These are phyloP conservation scores for Solioccasus polychromus DNA, from an alignment of 768 basidiomycete species.

Conservation along the genomic window DNA sequence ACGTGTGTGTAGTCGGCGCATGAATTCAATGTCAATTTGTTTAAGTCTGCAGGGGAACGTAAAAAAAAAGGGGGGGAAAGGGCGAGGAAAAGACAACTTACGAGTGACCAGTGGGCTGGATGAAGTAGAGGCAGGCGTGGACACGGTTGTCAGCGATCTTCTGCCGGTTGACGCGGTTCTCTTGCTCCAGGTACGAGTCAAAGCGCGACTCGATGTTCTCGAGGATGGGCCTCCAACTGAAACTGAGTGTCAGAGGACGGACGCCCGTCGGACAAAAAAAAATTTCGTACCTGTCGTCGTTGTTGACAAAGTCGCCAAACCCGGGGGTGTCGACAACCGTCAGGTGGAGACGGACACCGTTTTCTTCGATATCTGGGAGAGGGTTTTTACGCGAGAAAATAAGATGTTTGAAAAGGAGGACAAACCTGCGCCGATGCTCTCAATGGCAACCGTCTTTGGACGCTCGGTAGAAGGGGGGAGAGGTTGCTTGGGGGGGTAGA, in stretches of 20 bases:
- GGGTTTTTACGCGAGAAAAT: conserved; percentile 16
- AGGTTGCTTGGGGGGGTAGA: conserved; percentile 88
- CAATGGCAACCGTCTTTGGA: conserved; percentile 93
- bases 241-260: conserved; percentile 17
- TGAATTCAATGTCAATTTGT: conserved; percentile 98
- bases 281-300: conserved; percentile 81
- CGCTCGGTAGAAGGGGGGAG: conserved; percentile 81
- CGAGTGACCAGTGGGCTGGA: conserved; percentile 98
- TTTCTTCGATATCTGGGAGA: conserved; percentile 93
- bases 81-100: conserved; percentile 38
- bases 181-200: conserved; percentile 96
- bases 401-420: background rate
- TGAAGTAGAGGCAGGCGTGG: conserved; percentile 98
- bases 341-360: conserved; percentile 90
- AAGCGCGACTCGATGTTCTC: conserved; percentile 98
- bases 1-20: conserved; percentile 94
- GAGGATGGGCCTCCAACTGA: conserved; percentile 96
- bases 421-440: conserved; percentile 96
- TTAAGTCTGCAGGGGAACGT: conserved; percentile 63
- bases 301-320: conserved; percentile 99
- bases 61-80: background rate
- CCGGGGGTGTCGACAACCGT: conserved; percentile 99
- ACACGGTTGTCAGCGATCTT: conserved; percentile 97
- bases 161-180: conserved; percentile 94
- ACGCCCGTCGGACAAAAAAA: conserved; percentile 7